phyloP scores from a whole-genome alignment of 2,329 filamentous ascomycete species.

The Amauroascus verrucosus region DNA sequence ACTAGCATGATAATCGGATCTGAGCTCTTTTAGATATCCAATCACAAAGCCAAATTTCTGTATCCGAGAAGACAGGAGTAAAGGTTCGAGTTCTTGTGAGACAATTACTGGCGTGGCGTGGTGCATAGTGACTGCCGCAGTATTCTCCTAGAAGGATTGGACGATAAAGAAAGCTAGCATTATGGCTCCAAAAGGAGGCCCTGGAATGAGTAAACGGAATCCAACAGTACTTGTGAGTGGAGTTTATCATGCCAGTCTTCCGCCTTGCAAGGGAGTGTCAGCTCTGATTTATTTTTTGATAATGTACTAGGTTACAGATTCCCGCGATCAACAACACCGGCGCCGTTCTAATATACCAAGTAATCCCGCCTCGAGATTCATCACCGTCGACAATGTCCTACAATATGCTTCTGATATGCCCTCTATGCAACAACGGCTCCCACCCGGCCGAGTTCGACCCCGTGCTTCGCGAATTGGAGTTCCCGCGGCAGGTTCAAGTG shows the following conservation, averaged over 20 bases:
- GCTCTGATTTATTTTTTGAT: background rate
- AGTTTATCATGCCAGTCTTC: background rate
- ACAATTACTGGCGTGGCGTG: background rate
- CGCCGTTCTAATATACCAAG: conserved; percentile 19
- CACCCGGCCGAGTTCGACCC: conserved; percentile 38
- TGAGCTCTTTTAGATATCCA: too few species aligned
- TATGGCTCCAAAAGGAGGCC: conserved; percentile 14
- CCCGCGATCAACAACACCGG: conserved; percentile 30
- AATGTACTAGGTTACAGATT: conserved; percentile 33
- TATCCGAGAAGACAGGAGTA: too few species aligned
- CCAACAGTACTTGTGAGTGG: conserved; percentile 36
- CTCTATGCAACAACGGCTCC: conserved; percentile 75
- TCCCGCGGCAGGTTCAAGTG: background rate
- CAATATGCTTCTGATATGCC: conserved; percentile 92
- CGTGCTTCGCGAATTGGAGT: conserved; percentile 31
- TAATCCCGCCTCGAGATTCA: conserved; percentile 53
- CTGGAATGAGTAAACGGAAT: conserved; percentile 28
- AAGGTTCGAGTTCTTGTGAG: background rate
- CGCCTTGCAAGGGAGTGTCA: background rate
- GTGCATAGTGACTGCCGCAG: background rate
- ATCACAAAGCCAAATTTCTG: background rate
- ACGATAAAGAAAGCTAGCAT: background rate
- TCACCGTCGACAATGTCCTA: conserved; percentile 86
- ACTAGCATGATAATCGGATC: too few species aligned
- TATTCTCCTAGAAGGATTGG: background rate